phyloP scores from a whole-genome alignment of 108 stramenopile genomes.

The Halocafeteria seosinensis region DNA sequence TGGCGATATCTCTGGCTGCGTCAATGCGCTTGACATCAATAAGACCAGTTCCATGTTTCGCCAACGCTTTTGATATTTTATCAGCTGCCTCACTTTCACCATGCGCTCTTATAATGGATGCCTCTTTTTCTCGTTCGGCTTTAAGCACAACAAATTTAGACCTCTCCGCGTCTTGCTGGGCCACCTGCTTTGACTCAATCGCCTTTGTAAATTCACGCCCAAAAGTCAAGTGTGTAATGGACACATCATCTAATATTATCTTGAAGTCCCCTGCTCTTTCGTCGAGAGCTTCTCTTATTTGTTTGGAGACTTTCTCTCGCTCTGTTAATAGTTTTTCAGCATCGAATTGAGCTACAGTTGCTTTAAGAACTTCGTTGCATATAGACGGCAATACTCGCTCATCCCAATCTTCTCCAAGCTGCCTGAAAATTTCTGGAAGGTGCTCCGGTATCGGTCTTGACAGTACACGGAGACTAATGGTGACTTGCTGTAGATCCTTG shows the following conservation, averaged over 20 bases:
- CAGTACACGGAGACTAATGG: conserved; percentile 88
- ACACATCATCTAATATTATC: conserved; percentile 92
- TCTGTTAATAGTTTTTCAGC: conserved; percentile 94
- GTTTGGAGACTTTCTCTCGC: conserved; percentile 73
- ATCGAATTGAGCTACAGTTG: conserved; percentile 97
- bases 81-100: conserved; percentile 91
- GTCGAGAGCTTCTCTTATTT: conserved; percentile 76
- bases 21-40: conserved; percentile 97
- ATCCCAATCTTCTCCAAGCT: conserved; percentile 85
- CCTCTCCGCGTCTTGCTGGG: conserved; percentile 94
- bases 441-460: conserved; percentile 79
- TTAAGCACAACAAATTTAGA: conserved; percentile 83
- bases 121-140: conserved; percentile 92
- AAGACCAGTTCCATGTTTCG: conserved; percentile 80
- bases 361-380: conserved; percentile 95
- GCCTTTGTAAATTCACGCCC: conserved; percentile 91
- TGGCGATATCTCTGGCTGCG: conserved; percentile 96
- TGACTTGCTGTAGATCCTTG: conserved; percentile 99
- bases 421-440: conserved; percentile 71
- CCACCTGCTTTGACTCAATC: conserved; percentile 98
- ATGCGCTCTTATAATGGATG: conserved; percentile 88
- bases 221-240: conserved; percentile 96
- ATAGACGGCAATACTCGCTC: conserved; percentile 97
- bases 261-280: conserved; percentile 80
- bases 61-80: conserved; percentile 88